phyloP scores from a whole-genome alignment of 345 rosid genomes.

The Conringia planisiliqua region DNA sequence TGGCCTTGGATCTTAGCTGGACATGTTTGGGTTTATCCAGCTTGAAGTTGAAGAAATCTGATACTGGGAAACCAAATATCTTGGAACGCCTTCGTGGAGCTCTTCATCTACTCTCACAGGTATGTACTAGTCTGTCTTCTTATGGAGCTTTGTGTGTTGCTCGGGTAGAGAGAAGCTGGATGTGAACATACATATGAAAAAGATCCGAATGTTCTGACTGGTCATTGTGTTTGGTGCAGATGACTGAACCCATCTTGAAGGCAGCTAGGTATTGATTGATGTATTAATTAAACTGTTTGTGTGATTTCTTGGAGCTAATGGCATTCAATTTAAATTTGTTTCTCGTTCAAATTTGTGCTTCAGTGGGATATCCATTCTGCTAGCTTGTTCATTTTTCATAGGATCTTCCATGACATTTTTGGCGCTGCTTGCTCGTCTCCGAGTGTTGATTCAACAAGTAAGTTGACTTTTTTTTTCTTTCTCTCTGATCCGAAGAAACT shows the following conservation, averaged over 20 bases:
- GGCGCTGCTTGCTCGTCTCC: constrained; percentile 84
- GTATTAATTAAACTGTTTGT: not conserved
- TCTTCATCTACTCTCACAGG: constrained; percentile 81
- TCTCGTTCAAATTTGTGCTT: not conserved
- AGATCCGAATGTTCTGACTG: not conserved
- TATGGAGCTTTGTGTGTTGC: not conserved
- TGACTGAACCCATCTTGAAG: constrained; percentile 85
- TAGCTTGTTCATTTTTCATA: constrained; percentile 85
- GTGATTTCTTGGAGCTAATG: not conserved
- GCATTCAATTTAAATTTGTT: not conserved
- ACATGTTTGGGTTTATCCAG: constrained; percentile 29
- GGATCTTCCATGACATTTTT: constrained; percentile 65
- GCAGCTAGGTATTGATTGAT: constrained; percentile 61
- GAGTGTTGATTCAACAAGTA: constrained; percentile 92
- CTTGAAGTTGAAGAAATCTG: constrained; percentile 66
- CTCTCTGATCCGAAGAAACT: not conserved
- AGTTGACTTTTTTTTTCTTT: constrained; percentile 14
- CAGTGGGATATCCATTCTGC: constrained; percentile 68
- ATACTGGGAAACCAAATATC: constrained; percentile 56
- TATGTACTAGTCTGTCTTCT: constrained; percentile 8
- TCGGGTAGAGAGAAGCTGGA: not conserved
- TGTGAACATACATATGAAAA: not conserved
- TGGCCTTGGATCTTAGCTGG: not conserved
- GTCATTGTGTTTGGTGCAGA: constrained; percentile 49
- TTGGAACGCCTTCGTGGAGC: constrained; percentile 74